A percentile compares a stretch with the other conserved stretches of the same genome.
Evolutionary conservation across 2,329 filamentous ascomycete genomes (phyloP).

Genomic region (Xenoacremonium recifei): DNA sequence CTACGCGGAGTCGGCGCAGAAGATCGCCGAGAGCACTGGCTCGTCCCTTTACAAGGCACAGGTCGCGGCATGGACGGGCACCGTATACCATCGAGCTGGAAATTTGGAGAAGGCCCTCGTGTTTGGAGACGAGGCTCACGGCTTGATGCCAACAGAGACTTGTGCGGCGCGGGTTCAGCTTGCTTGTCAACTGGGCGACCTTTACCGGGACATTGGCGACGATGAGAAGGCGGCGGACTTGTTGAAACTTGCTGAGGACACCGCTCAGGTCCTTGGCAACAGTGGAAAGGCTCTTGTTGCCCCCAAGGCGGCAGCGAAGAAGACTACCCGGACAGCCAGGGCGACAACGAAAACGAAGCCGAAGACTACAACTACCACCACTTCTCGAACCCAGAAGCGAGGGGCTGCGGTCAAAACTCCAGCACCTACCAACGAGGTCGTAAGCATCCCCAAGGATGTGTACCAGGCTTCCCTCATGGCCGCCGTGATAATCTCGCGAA

Average conservation of each 20-base stretch:
- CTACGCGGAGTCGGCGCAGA: conserved; percentile 80
- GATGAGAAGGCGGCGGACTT: conserved; percentile 42
- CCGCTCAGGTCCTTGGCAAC: conserved; percentile 35
- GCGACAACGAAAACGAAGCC: conserved; percentile 22
- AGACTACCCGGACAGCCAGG: conserved; percentile 23
- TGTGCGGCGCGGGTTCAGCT: conserved; percentile 39
- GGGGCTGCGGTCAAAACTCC: conserved; percentile 23
- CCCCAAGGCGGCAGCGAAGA: conserved; percentile 21
- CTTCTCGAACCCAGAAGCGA: conserved; percentile 18
- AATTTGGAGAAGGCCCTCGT: conserved; percentile 57
- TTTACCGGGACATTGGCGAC: conserved; percentile 51
- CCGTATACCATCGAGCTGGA: conserved; percentile 56
- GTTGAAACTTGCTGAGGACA: conserved; percentile 48
- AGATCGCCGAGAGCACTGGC: conserved; percentile 68
- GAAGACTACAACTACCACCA: conserved; percentile 9
- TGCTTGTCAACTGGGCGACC: conserved; percentile 54
- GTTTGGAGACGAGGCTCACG: conserved; percentile 52
- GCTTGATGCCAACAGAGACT: conserved; percentile 44
- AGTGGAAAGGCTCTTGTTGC: conserved; percentile 13
- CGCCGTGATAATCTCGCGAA: conserved; percentile 36
- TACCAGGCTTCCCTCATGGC: conserved; percentile 37
- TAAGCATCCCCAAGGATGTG: conserved; percentile 28
- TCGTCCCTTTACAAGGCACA: conserved; percentile 59
- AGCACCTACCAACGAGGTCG: conserved; percentile 12
- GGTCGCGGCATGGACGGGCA: conserved; percentile 54